Percentiles rank a stretch among this genome's conserved stretches.
phyloP scores from a whole-genome alignment of 352 stramenopile species.

The Globisporangium rhizosaccharum region DNA sequence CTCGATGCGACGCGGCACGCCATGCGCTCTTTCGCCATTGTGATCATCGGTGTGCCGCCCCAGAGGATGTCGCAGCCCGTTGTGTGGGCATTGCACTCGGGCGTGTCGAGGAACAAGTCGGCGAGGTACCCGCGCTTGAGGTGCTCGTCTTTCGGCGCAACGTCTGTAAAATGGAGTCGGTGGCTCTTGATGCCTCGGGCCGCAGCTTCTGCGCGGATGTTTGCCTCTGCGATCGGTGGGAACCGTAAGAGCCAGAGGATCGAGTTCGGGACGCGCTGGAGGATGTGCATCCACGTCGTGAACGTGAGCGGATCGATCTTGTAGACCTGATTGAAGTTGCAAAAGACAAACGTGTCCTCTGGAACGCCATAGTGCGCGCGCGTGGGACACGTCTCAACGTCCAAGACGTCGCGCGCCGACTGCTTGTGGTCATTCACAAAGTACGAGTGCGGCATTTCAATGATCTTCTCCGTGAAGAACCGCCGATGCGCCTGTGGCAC shows the following conservation, averaged over 20 bases:
- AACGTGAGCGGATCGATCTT: slow-evolving; percentile 93
- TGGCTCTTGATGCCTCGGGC: slow-evolving; percentile 64
- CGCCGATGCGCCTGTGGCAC: slow-evolving; percentile 56
- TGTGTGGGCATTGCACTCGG: slow-evolving; percentile 89
- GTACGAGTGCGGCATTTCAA: slow-evolving; percentile 91
- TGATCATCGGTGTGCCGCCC: slow-evolving; percentile 89
- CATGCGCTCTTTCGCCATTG: slow-evolving; percentile 88
- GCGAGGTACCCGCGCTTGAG: slow-evolving; percentile 82
- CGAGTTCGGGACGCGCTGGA: slow-evolving; percentile 88
- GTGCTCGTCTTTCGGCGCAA: slow-evolving; percentile 88
- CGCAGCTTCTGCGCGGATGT: slow-evolving; percentile 78
- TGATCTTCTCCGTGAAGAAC: slow-evolving; percentile 87
- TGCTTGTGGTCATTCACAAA: slow-evolving; percentile 93
- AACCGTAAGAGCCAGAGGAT: slow-evolving; percentile 91
- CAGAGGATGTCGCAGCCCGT: slow-evolving; percentile 92
- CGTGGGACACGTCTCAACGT: slow-evolving; percentile 68
- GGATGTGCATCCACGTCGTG: slow-evolving; percentile 89
- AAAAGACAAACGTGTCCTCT: slow-evolving; percentile 93
- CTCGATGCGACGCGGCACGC: slow-evolving; percentile 84
- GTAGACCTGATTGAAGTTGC: slow-evolving; percentile 94
- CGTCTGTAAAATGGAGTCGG: slow-evolving; percentile 81
- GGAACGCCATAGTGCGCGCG: slow-evolving; percentile 86
- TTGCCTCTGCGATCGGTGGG: slow-evolving; percentile 70
- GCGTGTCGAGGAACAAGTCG: slow-evolving; percentile 92
- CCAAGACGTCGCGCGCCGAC: slow-evolving; percentile 73